Evolutionary conservation across 148 eudicot species (phyloP), one percentile per base, ranked within the genome.

Genomic region (Oxyria digyna): DNA sequence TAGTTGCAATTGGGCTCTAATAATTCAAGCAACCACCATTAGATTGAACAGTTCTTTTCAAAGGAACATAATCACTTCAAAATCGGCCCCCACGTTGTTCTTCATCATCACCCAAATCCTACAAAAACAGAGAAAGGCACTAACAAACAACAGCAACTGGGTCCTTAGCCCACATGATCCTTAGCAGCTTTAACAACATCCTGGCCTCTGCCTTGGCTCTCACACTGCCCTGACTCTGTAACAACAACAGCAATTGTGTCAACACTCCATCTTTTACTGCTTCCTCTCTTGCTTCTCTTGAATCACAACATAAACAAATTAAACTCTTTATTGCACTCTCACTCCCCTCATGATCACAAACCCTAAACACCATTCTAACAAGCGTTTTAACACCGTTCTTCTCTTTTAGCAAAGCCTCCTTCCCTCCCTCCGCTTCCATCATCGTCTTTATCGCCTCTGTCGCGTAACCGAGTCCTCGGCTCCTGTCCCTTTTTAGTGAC

Each of bases 281-380:
- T 27, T 62, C 74, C 64, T 83, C 89, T 41, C 87, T 80, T 0
- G 78, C 80, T 24, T 69, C 69, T 24, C 46, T 18, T 13, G 81
- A 83, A 37, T 77, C 87, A 42, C 57, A 68, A 69, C 96, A 89
- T 50, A 89, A 23, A 2, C 66, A 73, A 67, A 80, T 74, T 11
- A 89, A 57, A 17, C 80, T 71, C 42, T 78, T 81, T 20, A 83
- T 69, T 33, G 96, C 96, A 67, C 80, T 83, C 71, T 87, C 91
- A 77, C 91, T 80, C 8, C 85, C 87, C 69, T 80, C 65, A 64
- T 85, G 82, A 69, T 85, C 84, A 42, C 86, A 85, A 0, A 89
- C 88, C 32, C 83, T 78, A 59, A 89, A 89, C 18, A 87, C 85
- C 83, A 87, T 81, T 79, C 81, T 89, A 65, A 87, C 85, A 0